A percentile compares a stretch with the other conserved stretches of the same genome.
phyloP scores from a whole-genome alignment of 352 stramenopile genomes.

The Phytopythium delawarense region DNA sequence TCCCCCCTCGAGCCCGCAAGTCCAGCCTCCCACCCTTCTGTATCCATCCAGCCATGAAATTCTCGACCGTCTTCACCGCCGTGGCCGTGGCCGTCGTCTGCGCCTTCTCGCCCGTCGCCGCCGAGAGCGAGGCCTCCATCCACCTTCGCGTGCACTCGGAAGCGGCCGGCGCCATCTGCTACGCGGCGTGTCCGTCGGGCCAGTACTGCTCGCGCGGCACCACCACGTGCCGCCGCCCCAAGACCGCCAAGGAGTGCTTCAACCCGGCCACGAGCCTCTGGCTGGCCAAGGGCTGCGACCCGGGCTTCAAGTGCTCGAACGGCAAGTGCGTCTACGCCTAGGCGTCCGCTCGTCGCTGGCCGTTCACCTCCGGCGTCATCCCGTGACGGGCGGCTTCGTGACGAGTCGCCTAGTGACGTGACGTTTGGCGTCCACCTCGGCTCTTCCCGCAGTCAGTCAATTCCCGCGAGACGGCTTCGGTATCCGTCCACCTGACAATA shows the following conservation, averaged over 20 bases:
- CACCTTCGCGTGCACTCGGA: slow-evolving; percentile 24
- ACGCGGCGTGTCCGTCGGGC: slow-evolving; percentile 15
- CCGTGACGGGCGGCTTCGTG: too few relatives aligned
- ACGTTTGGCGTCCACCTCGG: background rate
- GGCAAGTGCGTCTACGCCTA: slow-evolving; percentile 20
- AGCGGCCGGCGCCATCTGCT: slow-evolving; percentile 24
- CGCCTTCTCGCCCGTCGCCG: slow-evolving; percentile 8
- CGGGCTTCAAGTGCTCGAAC: slow-evolving; percentile 18
- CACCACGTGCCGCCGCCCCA: slow-evolving; percentile 13
- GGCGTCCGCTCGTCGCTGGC: background rate
- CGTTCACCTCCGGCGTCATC: background rate
- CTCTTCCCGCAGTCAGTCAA: background rate
- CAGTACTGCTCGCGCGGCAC: slow-evolving; percentile 20
- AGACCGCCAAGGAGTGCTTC: slow-evolving; percentile 27
- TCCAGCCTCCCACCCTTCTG: background rate
- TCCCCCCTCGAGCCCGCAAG: background rate
- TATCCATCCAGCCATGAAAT: slow-evolving; percentile 19
- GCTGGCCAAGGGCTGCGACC: slow-evolving; percentile 15
- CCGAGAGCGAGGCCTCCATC: slow-evolving; percentile 14
- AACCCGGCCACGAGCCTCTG: slow-evolving; percentile 17
- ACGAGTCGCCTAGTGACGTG: too few relatives aligned
- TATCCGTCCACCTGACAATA: background rate
- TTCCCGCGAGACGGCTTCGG: background rate
- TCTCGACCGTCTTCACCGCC: slow-evolving; percentile 21
- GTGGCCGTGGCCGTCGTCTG: slow-evolving; percentile 17